Evolutionary conservation across 2,329 filamentous ascomycete species (phyloP), one percentile per base, ranked within the genome.

Genomic region (Apiospora pterosperma): DNA sequence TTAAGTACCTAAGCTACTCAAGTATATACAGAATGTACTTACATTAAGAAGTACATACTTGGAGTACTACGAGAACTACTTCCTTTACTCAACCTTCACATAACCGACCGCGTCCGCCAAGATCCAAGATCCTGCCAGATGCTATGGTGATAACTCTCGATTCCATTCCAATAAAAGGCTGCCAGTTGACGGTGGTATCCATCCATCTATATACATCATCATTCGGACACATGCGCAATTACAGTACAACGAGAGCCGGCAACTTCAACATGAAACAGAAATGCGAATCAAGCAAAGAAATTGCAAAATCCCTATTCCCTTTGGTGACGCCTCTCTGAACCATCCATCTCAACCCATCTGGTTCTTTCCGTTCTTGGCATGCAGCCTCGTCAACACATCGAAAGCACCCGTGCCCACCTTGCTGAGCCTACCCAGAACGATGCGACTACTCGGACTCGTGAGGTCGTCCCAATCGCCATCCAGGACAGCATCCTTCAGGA

Each of bases 391-490:
- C 74, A 97, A 82, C 52, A 99, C 90, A 80, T 98, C 94, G 78
- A 98, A 98, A 23, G 90, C 88, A 42, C 96, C 96, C 1, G 96
- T 99, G 61, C 96, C 96, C 66, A 96, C 88, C 69, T 87, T 91
- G 60, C 92, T 91, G 66, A 96, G 82, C 73, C 88, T 87, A 19
- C 96, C 96, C 75, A 96, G 89, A 60, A 98, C 94, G 72, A 99
- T 92, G 65, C 95, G 87, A 67, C 92, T 90, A 77, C 91, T 96
- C 0, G 96, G 96, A 66, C 91, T 93, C 66, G 85, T 88, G 66
- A 99, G 81, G 72, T 96, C 91, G 77, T 99, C 96, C 84, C 88
- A 92, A 77, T 98, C 96, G 61, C 92, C 90, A 73, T 97, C 93
- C 65, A 96, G 82, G 31, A 97, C 90, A 1, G 96, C 94, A 75